Evolutionary conservation across 768 basidiomycete genomes (phyloP), one percentile per base, ranked within the genome.

Genomic region (Rhodotorula graminis): DNA sequence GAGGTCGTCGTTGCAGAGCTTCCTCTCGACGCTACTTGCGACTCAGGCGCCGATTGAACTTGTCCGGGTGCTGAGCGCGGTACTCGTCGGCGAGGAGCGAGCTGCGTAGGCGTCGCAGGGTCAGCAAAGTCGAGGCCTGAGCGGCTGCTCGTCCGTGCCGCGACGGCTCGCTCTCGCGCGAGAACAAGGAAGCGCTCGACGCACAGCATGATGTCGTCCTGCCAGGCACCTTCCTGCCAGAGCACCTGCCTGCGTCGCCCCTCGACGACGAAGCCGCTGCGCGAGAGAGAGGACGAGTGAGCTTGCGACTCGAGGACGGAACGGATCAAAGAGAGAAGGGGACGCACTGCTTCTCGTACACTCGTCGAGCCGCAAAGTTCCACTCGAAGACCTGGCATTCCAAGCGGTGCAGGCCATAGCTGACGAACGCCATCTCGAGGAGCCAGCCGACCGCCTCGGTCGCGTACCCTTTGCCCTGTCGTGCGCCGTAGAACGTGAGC

Each of bases 201-300:
- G 58, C 29, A 53, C 66, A 61, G 6, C 5, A 53, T 19, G 16
- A 60, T 3, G 14, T 67, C 66, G 63, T 72, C 66, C 0, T n/a
- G 49, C 15, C 18, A 68, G 1, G 9, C 49, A 1, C 71, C 66
- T 25, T 55, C 49, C 19, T 31, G 31, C 61, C 58, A 72, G 0
- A 60, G 2, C 16, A 40, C 19, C 16, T 60, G 4, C 2, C 71
- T 56, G 8, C 40, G 49, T 0, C 62, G 33, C 2, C 66, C 71
- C 21, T 72, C 71, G 16, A 64, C 50, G 57, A 49, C 44, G 52
- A 72, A 68, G 11, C 71, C 71, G 27, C 71, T 72, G 60, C 40
- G 18, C 18, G 31, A 9, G 10, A 29, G 37, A 46, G 4, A 40
- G 1, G 62, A 27, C n/a, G 2, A 49, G 25, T 50, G 9, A 64